Base-by-base conservation (phyloP, 2,329 filamentous ascomycete genomes). In the Ophiostoma ulmi region DNA sequence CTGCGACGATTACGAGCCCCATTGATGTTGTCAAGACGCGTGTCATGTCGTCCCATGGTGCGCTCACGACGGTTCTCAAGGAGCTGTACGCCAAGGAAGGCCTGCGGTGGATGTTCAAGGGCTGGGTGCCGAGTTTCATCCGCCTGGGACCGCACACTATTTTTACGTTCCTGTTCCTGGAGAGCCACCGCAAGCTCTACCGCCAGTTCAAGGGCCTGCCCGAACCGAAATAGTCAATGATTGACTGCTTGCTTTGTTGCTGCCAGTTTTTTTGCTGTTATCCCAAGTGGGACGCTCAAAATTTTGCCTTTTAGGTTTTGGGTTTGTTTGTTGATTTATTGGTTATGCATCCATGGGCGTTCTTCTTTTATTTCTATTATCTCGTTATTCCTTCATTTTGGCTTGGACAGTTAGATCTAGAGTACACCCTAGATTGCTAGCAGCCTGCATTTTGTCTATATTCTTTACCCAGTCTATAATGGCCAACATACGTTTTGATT, bases 11-110 rank as follows among this genome's bases (percentile, higher is more conserved):
- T 14, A 95, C 91, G 74, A 93, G 89, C 71, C 93, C 93, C 0
- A 89, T 96, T 68, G 93, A 96, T 79, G 93, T 97, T 39, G 89
- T 97, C 81, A 96, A 96, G 84, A 97, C 93, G 11, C 85, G 91
- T 35, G 87, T 96, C 76, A 97, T 97, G 93, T 91, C 89, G 73
- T 86, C 89, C 35, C 80, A 80, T 67, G 78, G 81, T 61, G 78
- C 81, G 73, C 77, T 82, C 73, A 83, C 85, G 36, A 80, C 95
- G 39, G 79, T 93, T 31, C 80, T 96, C 70, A 80, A 82, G 61
- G 88, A 91, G 64, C 88, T 94, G 41, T 91, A 89, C 74, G 85
- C 83, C 70, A 81, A 86, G 22, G 91, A 96, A 77, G 93, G 93
- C 1, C 78, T 91, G 68, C 80, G 85, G 64, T 97, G 93, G 93